Evolutionary conservation across 2,329 filamentous ascomycete genomes (phyloP).

Genomic region (Penicillium crustosum): DNA sequence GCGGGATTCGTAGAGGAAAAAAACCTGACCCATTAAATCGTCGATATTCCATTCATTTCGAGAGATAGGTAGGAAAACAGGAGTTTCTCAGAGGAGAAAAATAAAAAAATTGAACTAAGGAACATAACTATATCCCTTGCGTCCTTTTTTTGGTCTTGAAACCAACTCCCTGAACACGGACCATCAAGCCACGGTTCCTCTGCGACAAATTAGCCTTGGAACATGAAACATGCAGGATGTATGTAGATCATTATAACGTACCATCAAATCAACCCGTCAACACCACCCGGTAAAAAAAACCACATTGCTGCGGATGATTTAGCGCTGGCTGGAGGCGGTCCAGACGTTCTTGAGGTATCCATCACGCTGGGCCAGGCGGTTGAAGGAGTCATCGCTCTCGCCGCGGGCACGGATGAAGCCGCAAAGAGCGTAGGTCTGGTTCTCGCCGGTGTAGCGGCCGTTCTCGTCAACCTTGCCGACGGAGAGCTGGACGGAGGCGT

Average conservation of each 20-base stretch:
- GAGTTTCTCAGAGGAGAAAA: slow-evolving; percentile 23
- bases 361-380: slow-evolving; percentile 93
- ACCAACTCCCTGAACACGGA: slow-evolving; percentile 28
- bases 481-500: slow-evolving; percentile 96
- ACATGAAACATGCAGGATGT: background rate
- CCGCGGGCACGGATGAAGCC: slow-evolving; percentile 98
- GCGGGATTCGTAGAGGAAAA: slow-evolving; percentile 16
- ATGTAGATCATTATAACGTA: slow-evolving; percentile 11
- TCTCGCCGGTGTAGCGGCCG: slow-evolving; percentile 94
- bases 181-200: slow-evolving; percentile 29
- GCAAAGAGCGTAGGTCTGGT: slow-evolving; percentile 95
- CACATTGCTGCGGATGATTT: slow-evolving; percentile 31
- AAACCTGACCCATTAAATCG: slow-evolving; percentile 27
- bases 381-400: slow-evolving; percentile 94
- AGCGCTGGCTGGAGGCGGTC: slow-evolving; percentile 66
- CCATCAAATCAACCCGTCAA: slow-evolving; percentile 32
- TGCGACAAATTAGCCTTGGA: slow-evolving; percentile 3
- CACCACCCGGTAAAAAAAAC: slow-evolving; percentile 32
- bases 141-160: slow-evolving; percentile 21
- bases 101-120: slow-evolving; percentile 22
- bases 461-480: slow-evolving; percentile 99
- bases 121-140: slow-evolving; percentile 20
- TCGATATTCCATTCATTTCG: slow-evolving; percentile 32
- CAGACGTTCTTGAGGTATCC: slow-evolving; percentile 97
- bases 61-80: slow-evolving; percentile 31